Evolutionary conservation across 2,329 filamentous ascomycete genomes (phyloP).

Genomic region (Emericellopsis atlantica): DNA sequence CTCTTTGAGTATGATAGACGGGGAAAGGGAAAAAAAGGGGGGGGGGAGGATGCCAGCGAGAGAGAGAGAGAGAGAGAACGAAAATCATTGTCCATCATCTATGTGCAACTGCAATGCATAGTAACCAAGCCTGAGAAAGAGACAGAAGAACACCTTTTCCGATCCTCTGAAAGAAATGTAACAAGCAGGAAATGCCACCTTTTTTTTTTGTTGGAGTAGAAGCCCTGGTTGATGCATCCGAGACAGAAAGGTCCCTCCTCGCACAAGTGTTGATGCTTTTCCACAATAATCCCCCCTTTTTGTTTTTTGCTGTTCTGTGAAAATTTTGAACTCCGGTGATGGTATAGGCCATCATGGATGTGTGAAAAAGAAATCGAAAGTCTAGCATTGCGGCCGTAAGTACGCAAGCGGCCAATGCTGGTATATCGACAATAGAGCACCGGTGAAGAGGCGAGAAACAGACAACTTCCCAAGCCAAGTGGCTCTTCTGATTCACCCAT

Average conservation of each 20-base stretch:
- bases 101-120: background rate
- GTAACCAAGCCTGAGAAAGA: no score
- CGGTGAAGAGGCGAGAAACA: no score
- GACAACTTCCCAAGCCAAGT: no score
- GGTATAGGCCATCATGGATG: no score
- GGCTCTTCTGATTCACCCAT: no score
- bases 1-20: no score
- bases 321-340: background rate
- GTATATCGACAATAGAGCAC: no score
- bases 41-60: background rate
- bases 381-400: no score
- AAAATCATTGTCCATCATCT: background rate
- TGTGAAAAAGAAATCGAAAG: no score
- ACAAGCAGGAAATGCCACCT: background rate
- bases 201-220: background rate
- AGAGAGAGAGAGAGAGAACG: no score
- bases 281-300: background rate
- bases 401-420: no score
- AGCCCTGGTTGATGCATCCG: background rate
- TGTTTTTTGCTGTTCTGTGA: background rate
- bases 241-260: background rate
- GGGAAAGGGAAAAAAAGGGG: background rate
- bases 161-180: background rate
- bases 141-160: background rate
- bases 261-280: no score